A percentile compares a stretch with the other conserved stretches of the same genome.
phyloP scores from a whole-genome alignment of 176 grass and related monocot genomes.

The Juncus effusus region DNA sequence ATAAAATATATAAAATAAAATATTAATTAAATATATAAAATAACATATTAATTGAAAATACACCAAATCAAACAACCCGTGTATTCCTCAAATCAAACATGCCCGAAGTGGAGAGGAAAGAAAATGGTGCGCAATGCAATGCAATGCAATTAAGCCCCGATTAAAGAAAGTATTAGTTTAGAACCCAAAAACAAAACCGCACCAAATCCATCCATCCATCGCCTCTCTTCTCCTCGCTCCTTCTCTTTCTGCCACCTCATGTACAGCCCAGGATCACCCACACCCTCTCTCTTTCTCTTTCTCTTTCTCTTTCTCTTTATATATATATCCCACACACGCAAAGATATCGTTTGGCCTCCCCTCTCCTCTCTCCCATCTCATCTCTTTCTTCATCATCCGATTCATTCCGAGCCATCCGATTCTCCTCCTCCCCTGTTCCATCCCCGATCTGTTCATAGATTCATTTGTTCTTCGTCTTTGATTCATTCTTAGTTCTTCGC shows the following conservation, averaged over 20 bases:
- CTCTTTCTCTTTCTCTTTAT: conserved; percentile 46
- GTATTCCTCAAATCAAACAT: too few relatives aligned
- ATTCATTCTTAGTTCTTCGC: conserved; percentile 37
- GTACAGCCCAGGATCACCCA: conserved; percentile 55
- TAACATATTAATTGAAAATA: too few relatives aligned
- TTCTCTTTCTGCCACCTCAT: conserved; percentile 36
- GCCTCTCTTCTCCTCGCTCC: conserved; percentile 2
- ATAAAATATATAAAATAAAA: too few relatives aligned
- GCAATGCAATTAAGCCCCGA: neutral
- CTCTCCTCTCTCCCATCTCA: conserved; percentile 6
- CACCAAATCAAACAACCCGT: too few relatives aligned
- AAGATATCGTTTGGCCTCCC: conserved; percentile 27
- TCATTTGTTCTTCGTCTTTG: conserved; percentile 34
- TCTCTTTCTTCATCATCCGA: conserved; percentile 40
- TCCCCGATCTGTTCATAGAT: conserved; percentile 33
- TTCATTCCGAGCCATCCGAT: conserved; percentile 30
- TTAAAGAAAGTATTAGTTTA: conserved; percentile 25
- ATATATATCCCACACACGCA: conserved; percentile 26
- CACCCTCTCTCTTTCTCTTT: conserved; percentile 14
- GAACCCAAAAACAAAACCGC: neutral
- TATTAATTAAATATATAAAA: too few relatives aligned
- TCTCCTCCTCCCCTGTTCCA: conserved; percentile 30
- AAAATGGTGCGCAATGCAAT: neutral
- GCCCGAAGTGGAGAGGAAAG: neutral
- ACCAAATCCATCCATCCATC: conserved; percentile 31